Evolutionary conservation across 2,329 filamentous ascomycete species (phyloP).

Genomic region (Fusarium ramigenum): DNA sequence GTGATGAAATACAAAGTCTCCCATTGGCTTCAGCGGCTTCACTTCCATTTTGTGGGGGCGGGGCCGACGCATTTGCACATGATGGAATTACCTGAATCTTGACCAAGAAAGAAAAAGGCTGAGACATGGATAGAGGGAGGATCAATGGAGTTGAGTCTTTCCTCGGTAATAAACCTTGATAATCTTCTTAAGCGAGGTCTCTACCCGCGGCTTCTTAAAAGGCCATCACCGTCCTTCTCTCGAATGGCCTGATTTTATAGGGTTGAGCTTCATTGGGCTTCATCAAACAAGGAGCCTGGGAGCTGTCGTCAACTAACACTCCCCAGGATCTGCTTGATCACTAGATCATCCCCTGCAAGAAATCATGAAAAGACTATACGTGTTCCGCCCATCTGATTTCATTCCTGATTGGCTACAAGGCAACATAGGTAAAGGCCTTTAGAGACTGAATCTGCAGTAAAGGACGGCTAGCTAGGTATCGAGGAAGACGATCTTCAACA

Average conservation of each 20-base stretch:
- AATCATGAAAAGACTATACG: no score
- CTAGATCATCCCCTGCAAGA: background rate
- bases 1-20: slow-evolving; percentile 23
- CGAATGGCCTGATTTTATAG: background rate
- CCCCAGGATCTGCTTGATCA: background rate
- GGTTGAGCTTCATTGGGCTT: background rate
- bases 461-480: background rate
- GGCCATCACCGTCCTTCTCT: background rate
- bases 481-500: background rate
- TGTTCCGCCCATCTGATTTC: background rate
- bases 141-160: slow-evolving; percentile 30
- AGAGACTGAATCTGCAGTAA: background rate
- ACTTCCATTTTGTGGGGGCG: slow-evolving; percentile 35
- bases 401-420: background rate
- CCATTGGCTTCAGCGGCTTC: slow-evolving; percentile 27
- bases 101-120: background rate
- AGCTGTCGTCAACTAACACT: background rate
- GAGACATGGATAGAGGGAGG: background rate
- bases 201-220: background rate
- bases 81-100: background rate
- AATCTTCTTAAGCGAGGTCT: background rate
- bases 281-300: background rate
- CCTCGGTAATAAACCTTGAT: slow-evolving; percentile 2
- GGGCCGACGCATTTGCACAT: slow-evolving; percentile 33
- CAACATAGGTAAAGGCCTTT: background rate